A percentile compares a stretch with the other conserved stretches of the same genome.
phyloP scores from a whole-genome alignment of 495 filamentous ascomycete species.

The Penicillium atrosanguineum region DNA sequence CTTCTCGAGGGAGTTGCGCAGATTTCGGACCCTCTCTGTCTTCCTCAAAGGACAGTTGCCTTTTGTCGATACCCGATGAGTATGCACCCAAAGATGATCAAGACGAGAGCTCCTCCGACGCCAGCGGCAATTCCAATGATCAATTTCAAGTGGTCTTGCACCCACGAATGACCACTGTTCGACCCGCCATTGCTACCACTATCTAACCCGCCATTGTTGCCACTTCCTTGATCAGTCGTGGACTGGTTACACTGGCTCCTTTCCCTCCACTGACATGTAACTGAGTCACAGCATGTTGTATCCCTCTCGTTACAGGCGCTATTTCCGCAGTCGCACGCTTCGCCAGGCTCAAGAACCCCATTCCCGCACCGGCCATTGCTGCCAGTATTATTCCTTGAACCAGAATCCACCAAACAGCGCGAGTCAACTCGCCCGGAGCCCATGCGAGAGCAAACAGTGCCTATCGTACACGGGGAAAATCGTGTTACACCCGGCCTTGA shows the following conservation, averaged over 20 bases:
- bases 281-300: slow-evolving; percentile 70
- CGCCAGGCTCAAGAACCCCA: slow-evolving; percentile 87
- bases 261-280: slow-evolving; percentile 76
- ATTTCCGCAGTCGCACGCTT: slow-evolving; percentile 89
- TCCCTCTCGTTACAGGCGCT: slow-evolving; percentile 58
- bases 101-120: slow-evolving; percentile 59
- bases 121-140: slow-evolving; percentile 64
- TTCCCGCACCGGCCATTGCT: slow-evolving; percentile 79
- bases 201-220: too few species aligned
- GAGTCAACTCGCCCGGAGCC: slow-evolving; percentile 66
- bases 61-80: too few species aligned
- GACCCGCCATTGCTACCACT: too few species aligned
- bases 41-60: too few species aligned
- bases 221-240: slow-evolving; percentile 45
- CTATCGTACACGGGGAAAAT: slow-evolving; percentile 85
- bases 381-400: slow-evolving; percentile 37
- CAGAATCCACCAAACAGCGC: slow-evolving; percentile 59
- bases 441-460: slow-evolving; percentile 83
- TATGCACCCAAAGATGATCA: slow-evolving; percentile 49
- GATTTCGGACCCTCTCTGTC: too few species aligned
- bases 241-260: slow-evolving; percentile 73
- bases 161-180: slow-evolving; percentile 43
- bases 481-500: slow-evolving; percentile 62
- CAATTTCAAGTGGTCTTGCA: slow-evolving; percentile 60
- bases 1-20: too few species aligned